A percentile compares a stretch with the other conserved stretches of the same genome.
These are phyloP conservation scores for Trypanosoma avium DNA, from an alignment of 208 protist genomes.

Conservation along the genomic window DNA sequence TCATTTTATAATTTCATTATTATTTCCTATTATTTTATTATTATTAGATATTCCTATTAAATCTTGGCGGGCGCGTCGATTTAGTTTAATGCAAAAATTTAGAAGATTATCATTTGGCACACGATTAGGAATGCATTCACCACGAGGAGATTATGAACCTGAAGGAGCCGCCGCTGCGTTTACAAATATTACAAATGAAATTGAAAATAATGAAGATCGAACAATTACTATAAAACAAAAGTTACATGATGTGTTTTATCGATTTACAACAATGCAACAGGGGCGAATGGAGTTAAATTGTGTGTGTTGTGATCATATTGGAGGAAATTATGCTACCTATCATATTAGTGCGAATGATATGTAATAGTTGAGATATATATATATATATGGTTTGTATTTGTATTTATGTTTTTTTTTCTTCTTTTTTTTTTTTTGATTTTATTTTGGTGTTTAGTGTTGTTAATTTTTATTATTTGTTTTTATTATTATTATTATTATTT, in stretches of 20 bases:
- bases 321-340: slow-evolving; percentile 86
- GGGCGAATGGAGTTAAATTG: slow-evolving; percentile 87
- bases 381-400: not conserved
- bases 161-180: slow-evolving; percentile 46
- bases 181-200: slow-evolving; percentile 4
- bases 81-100: slow-evolving; percentile 88
- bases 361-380: slow-evolving; percentile 6
- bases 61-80: slow-evolving; percentile 72
- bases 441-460: not conserved
- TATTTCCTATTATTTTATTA: slow-evolving; percentile 73
- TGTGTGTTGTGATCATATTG: slow-evolving; percentile 90
- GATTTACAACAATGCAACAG: slow-evolving; percentile 69
- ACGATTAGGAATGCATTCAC: slow-evolving; percentile 91
- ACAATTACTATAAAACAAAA: slow-evolving; percentile 35
- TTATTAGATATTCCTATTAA: slow-evolving; percentile 83
- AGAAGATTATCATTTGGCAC: slow-evolving; percentile 86
- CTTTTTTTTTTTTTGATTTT: not conserved
- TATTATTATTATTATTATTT: not conserved
- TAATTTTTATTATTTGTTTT: not conserved
- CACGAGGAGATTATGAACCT: slow-evolving; percentile 88
- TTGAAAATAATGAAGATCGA: slow-evolving; percentile 6
- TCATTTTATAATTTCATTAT: slow-evolving; percentile 57
- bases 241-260: slow-evolving; percentile 72
- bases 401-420: not conserved
- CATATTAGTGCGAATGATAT: slow-evolving; percentile 40